These are phyloP conservation scores for Lavandula angustifolia DNA, from an alignment of 257 asterid genomes.

Conservation along the genomic window DNA sequence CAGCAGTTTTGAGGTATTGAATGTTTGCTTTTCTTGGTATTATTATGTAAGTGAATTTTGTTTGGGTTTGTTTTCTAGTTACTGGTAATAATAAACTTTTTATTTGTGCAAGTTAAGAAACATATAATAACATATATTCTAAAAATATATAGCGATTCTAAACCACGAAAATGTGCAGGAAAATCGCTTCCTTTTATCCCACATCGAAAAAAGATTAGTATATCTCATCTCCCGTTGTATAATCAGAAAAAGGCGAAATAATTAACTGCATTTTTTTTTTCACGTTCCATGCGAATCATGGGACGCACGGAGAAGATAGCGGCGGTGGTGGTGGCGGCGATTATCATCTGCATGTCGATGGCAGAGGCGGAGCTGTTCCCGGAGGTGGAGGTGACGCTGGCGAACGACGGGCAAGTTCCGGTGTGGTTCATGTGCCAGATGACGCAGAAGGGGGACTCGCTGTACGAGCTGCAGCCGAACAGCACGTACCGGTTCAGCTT, in stretches of 20 bases:
- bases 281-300: neutral
- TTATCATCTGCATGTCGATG: neutral
- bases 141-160: constrained; percentile 6
- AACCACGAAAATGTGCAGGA: neutral
- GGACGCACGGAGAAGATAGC: neutral
- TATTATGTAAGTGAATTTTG: neutral
- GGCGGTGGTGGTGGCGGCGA: neutral
- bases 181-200: neutral
- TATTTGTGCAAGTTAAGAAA: too few species aligned
- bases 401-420: constrained; percentile 43
- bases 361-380: constrained; percentile 25
- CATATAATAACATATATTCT: neutral
- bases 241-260: neutral
- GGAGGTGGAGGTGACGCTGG: constrained; percentile 43
- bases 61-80: too few species aligned
- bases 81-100: too few species aligned
- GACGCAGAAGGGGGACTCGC: constrained; percentile 35
- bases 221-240: neutral
- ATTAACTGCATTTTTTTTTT: too few species aligned
- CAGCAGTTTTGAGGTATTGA: constrained; percentile 30
- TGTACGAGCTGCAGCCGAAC: constrained; percentile 36
- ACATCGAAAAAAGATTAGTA: neutral
- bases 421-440: constrained; percentile 53
- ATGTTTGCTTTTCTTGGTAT: neutral
- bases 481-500: constrained; percentile 40